Percentiles rank a stretch among this genome's conserved stretches.
phyloP scores from a whole-genome alignment of 768 basidiomycete species.

The Trametes gibbosa region DNA sequence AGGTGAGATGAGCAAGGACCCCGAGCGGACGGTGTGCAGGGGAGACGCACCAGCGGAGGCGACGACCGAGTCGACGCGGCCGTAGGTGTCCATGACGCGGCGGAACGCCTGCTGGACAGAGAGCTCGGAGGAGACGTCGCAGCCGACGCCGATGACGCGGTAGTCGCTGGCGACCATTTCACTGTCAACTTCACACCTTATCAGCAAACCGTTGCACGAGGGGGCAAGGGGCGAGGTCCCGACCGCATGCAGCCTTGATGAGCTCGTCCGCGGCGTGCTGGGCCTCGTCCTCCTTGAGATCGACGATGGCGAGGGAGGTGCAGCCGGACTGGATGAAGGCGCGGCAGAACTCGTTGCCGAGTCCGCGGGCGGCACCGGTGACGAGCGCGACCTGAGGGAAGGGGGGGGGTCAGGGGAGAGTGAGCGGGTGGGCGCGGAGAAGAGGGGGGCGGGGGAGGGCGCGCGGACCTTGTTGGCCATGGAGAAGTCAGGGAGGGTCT shows the following conservation, averaged over 20 bases:
- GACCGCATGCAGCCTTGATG: conserved; percentile 48
- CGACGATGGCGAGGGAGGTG: conserved; percentile 74
- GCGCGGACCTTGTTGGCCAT: conserved; percentile 66
- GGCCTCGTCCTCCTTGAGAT: conserved; percentile 72
- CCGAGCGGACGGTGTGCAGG: conserved; percentile 4
- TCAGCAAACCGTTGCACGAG: conserved; percentile 26
- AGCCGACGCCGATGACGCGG: conserved; percentile 72
- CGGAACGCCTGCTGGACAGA: conserved; percentile 74
- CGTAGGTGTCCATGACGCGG: conserved; percentile 59
- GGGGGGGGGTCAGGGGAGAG: conserved; percentile 8
- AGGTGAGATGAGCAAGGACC: background rate
- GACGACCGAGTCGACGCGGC: conserved; percentile 78
- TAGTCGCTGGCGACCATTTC: conserved; percentile 55
- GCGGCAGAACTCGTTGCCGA: conserved; percentile 88
- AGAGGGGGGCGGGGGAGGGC: background rate
- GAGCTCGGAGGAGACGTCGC: conserved; percentile 83
- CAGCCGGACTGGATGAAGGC: conserved; percentile 90
- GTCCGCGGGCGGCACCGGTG: conserved; percentile 89
- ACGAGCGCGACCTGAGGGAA: conserved; percentile 75
- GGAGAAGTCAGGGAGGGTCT: conserved; percentile 72
- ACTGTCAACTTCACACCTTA: conserved; percentile 46
- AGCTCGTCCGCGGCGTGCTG: conserved; percentile 69
- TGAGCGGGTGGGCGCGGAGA: background rate
- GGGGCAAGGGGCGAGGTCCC: conserved; percentile 22
- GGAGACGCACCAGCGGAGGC: conserved; percentile 74